Conservation (phyloP, 140 eudicot genomes). For the Anethum foeniculum region DNA sequence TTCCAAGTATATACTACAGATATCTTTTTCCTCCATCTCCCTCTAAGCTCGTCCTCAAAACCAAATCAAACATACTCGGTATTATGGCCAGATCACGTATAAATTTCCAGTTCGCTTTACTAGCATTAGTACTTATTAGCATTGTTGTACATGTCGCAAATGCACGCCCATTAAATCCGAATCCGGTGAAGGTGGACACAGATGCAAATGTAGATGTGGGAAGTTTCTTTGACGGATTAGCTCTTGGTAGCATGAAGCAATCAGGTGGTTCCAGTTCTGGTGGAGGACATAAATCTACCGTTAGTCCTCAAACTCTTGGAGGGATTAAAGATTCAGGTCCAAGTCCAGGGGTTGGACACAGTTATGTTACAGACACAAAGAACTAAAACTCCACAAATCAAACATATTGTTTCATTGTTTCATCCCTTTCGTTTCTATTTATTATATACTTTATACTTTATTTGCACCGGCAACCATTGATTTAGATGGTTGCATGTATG, state of each 20-base stretch:
- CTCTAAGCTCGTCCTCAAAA: background rate
- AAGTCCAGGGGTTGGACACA: conserved; percentile 25
- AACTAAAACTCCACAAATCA: background rate
- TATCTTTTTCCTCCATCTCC: background rate
- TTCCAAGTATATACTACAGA: background rate
- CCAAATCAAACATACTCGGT: background rate
- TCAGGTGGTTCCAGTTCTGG: conserved; percentile 13
- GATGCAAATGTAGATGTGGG: background rate
- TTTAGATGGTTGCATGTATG: background rate
- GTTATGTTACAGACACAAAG: conserved; percentile 9
- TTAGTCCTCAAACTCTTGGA: background rate
- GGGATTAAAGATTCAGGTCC: conserved; percentile 23
- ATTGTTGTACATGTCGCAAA: background rate
- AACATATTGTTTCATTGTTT: background rate
- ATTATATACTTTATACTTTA: background rate
- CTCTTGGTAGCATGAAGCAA: conserved; percentile 16
- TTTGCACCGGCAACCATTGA: background rate
- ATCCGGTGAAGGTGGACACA: background rate
- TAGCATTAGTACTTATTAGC: background rate
- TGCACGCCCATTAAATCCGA: conserved; percentile 15
- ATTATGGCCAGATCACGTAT: background rate
- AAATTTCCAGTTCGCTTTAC: background rate
- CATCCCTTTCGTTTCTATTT: background rate
- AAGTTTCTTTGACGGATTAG: conserved; percentile 6
- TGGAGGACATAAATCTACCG: conserved; percentile 1